Evolutionary conservation across 345 rosid species (phyloP), one percentile per base, ranked within the genome.

Genomic region (Isatis tinctoria): DNA sequence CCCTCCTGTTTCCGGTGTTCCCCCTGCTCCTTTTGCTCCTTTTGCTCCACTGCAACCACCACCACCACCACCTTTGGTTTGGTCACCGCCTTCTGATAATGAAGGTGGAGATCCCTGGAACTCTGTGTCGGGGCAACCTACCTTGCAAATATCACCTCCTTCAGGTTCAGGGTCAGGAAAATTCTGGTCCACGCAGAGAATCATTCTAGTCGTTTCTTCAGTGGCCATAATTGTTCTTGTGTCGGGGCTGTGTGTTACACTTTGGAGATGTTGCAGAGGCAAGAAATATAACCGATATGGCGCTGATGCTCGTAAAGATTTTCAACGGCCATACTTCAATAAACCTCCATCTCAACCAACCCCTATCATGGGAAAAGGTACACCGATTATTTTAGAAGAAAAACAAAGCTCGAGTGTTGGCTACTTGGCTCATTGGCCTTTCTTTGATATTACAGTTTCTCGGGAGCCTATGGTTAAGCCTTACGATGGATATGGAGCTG

Each of bases 11-110:
- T 52, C 73, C 5, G 67, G 86, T 73, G 87, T 67, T 5, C 90
- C 96, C 2, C 80, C 92, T 10, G 77, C 93, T 63, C 66, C 82
- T 43, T 74, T 92, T 28, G 77, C 91, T 60, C 65, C 80, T 2
- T 12, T 59, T 27, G 35, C 8, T 27, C 59, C 59, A 44, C 69
- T 85, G 2, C 68, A 77, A 18, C 80, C 87, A 62, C 74, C 78
- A 58, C 83, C 83, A 48, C 60, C 67, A 26, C 96, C 90, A 68
- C 72, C 87, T 76, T 45, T 72, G 9, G 79, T 65, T 48, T 79
- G 82, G 82, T 59, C 82, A 47, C 82, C 82, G 0, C 78, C 88
- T 67, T 80, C 74, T 14, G 52, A 22, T 57, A 43, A 65, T 72
- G 73, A 35, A 65, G 73, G 49, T 72, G 69, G 47, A 27, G 67